Percentiles rank a stretch among this genome's conserved stretches.
phyloP scores from a whole-genome alignment of 2,329 filamentous ascomycete species.

The Plenodomus tracheiphilus region DNA sequence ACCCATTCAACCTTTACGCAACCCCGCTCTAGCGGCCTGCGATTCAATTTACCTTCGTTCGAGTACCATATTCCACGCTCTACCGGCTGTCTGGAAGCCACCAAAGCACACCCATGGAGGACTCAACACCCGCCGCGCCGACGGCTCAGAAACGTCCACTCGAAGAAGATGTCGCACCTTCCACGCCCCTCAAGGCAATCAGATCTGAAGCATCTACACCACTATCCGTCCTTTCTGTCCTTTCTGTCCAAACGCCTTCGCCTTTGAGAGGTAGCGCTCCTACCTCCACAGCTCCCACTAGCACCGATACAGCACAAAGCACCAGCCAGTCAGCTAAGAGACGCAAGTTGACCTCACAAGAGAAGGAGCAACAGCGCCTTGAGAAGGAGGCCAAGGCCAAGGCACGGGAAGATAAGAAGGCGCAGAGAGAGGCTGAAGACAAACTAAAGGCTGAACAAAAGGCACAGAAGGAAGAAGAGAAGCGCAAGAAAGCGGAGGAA shows the following conservation, averaged over 20 bases:
- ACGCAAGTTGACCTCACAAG: conserved; percentile 47
- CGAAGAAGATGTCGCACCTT: conserved; percentile 32
- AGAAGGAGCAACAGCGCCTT: conserved; percentile 46
- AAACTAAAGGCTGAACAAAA: conserved; percentile 44
- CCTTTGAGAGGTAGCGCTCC: conserved; percentile 20
- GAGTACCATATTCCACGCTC: conserved; percentile 1
- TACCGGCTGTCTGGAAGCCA: background rate
- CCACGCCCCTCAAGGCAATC: conserved; percentile 33
- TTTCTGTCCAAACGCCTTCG: conserved; percentile 40
- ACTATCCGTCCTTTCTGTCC: conserved; percentile 34
- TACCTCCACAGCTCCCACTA: conserved; percentile 16
- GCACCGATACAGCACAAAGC: conserved; percentile 19
- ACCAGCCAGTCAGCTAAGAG: conserved; percentile 45
- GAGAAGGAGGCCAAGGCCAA: conserved; percentile 46
- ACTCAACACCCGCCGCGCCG: conserved; percentile 21
- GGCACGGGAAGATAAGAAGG: conserved; percentile 40
- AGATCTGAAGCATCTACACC: conserved; percentile 36
- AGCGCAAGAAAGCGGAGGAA: conserved; percentile 39
- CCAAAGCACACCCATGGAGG: conserved; percentile 29
- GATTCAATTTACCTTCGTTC: background rate
- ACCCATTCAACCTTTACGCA: conserved; percentile 7
- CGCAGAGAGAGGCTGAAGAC: conserved; percentile 40
- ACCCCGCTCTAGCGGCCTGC: background rate
- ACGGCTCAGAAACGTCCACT: conserved; percentile 37
- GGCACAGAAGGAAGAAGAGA: conserved; percentile 42